A percentile compares a stretch with the other conserved stretches of the same genome.
Evolutionary conservation across 1,284 basidiomycete genomes (phyloP).

Genomic region (Leccinum glutinopallens): DNA sequence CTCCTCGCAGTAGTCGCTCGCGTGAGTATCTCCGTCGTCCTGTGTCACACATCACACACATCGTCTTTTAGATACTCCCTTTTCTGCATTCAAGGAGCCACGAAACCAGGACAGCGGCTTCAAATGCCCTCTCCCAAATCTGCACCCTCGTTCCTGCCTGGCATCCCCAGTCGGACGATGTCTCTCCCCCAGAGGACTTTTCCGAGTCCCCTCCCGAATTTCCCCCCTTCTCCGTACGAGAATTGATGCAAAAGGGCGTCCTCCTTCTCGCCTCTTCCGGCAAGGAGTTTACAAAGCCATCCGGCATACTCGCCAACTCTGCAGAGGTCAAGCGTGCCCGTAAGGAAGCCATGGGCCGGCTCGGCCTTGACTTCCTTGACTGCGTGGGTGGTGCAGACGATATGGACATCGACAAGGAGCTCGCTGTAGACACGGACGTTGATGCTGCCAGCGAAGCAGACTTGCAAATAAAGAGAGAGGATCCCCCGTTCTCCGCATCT

Average conservation of each 20-base stretch:
- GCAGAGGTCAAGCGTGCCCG: conserved; percentile 80
- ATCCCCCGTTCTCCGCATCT: conserved; percentile 35
- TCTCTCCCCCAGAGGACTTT: conserved; percentile 28
- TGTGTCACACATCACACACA: background rate
- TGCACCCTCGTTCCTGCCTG: conserved; percentile 84
- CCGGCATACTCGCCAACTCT: conserved; percentile 66
- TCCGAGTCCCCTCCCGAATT: conserved; percentile 53
- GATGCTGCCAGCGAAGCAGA: conserved; percentile 49
- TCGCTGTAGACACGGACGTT: conserved; percentile 60
- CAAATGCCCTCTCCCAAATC: conserved; percentile 84
- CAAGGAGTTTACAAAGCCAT: conserved; percentile 78
- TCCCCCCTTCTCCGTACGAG: conserved; percentile 71
- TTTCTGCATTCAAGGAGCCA: conserved; percentile 86
- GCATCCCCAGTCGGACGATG: conserved; percentile 51
- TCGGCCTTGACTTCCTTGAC: conserved; percentile 83
- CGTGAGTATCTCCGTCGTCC: conserved; percentile 43
- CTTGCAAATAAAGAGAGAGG: conserved; percentile 41
- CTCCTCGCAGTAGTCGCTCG: conserved; percentile 82
- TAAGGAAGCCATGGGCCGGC: conserved; percentile 78
- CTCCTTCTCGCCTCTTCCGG: conserved; percentile 86
- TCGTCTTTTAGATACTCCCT: conserved; percentile 69
- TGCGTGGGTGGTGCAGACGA: conserved; percentile 66
- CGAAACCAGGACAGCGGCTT: conserved; percentile 86
- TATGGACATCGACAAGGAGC: conserved; percentile 81
- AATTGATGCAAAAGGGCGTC: conserved; percentile 74